A percentile compares a stretch with the other conserved stretches of the same genome.
phyloP scores from a whole-genome alignment of 306 rosid genomes.

The Mimosa pudica region DNA sequence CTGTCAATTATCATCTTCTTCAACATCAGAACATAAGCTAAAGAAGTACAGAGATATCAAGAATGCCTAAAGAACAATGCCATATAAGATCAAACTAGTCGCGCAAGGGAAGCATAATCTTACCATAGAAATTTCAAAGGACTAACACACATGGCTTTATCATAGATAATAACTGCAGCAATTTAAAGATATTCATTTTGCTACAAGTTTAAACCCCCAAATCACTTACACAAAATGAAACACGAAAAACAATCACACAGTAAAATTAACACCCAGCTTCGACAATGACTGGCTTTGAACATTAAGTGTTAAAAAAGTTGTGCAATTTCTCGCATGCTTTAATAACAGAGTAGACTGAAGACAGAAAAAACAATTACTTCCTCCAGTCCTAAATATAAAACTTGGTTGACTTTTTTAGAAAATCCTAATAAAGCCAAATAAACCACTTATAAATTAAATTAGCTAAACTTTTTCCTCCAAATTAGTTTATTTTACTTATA shows the following conservation, averaged over 20 bases:
- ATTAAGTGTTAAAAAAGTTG: not conserved
- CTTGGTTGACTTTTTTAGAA: too few relatives aligned
- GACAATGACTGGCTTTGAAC: too few relatives aligned
- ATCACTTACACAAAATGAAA: not conserved
- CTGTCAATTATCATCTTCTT: constrained; percentile 43
- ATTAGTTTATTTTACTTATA: too few relatives aligned
- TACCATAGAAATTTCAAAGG: constrained; percentile 5
- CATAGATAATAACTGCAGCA: not conserved
- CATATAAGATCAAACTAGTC: not conserved
- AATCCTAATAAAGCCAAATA: too few relatives aligned
- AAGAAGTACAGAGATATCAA: constrained; percentile 18
- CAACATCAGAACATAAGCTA: constrained; percentile 42
- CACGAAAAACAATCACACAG: too few relatives aligned
- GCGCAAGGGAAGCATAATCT: not conserved
- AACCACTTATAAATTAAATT: too few relatives aligned
- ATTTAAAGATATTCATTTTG: not conserved
- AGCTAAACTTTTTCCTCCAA: too few relatives aligned
- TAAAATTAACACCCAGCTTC: too few relatives aligned
- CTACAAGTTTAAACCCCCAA: not conserved
- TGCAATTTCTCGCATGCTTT: not conserved
- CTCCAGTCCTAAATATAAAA: too few relatives aligned
- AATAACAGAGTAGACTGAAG: constrained; percentile 1
- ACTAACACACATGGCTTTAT: constrained; percentile 1
- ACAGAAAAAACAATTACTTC: not conserved
- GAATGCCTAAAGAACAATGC: constrained; percentile 2